Evolutionary conservation across 805 yeast species (phyloP).

Genomic region (Metschnikowia koreensis): DNA sequence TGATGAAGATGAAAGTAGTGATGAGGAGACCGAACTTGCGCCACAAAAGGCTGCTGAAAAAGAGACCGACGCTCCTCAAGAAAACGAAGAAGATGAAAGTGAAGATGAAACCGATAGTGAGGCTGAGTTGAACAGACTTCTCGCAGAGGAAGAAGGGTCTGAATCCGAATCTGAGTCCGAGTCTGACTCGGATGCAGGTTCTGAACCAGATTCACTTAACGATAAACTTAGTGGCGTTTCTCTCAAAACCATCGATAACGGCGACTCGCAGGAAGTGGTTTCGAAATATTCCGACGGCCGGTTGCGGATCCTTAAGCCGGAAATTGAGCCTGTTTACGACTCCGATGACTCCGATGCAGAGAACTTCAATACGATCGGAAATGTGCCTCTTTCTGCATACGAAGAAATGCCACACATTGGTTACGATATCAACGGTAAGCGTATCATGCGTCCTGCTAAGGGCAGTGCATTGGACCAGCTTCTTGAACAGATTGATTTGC

Average conservation of each 20-base stretch:
- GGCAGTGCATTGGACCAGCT: conserved; percentile 92
- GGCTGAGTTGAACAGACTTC: conserved; percentile 59
- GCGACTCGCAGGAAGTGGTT: conserved; percentile 32
- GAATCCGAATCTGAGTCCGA: conserved; percentile 49
- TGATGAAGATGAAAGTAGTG: conserved; percentile 16
- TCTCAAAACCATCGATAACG: conserved; percentile 49
- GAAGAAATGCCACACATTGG: conserved; percentile 98
- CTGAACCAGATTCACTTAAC: conserved; percentile 54
- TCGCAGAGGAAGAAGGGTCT: conserved; percentile 49
- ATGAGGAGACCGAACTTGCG: conserved; percentile 1
- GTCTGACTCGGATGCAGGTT: conserved; percentile 43
- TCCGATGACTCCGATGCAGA: conserved; percentile 90
- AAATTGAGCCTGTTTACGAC: conserved; percentile 92
- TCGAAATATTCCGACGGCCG: conserved; percentile 74
- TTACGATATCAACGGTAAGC: conserved; percentile 93
- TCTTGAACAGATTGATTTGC: conserved; percentile 86
- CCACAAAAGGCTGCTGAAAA: background rate
- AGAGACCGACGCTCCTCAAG: background rate
- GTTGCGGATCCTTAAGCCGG: conserved; percentile 77
- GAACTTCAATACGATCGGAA: conserved; percentile 82
- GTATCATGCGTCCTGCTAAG: conserved; percentile 98
- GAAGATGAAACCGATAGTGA: conserved; percentile 6
- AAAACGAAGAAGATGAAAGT: conserved; percentile 5
- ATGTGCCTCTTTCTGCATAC: conserved; percentile 87
- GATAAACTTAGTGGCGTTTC: conserved; percentile 55